phyloP scores from a whole-genome alignment of 1,284 basidiomycete genomes.

The Malassezia furfur region DNA sequence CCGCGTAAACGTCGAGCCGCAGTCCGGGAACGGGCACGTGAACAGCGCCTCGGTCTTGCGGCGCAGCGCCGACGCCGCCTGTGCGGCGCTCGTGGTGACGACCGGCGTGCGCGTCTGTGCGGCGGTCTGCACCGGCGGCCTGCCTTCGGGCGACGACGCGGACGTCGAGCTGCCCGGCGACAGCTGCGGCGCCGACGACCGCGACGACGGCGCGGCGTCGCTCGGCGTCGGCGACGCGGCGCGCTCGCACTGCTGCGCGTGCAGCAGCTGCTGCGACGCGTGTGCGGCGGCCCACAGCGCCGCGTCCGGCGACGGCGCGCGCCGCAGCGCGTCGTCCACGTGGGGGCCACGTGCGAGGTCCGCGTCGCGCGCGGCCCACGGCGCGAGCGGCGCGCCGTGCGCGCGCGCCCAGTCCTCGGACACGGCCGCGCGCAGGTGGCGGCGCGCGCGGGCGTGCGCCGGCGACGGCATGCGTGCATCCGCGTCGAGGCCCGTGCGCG shows the following conservation, averaged over 20 bases:
- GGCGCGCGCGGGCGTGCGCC: background rate
- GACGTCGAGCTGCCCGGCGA: background rate
- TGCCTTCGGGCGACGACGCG: background rate
- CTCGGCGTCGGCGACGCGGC: background rate
- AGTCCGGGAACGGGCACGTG: conserved; percentile 84
- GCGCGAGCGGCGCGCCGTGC: background rate
- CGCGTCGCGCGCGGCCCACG: background rate
- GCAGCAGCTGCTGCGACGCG: background rate
- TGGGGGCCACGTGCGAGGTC: background rate
- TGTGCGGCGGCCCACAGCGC: background rate
- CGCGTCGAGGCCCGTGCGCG: background rate
- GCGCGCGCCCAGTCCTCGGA: conserved; percentile 11
- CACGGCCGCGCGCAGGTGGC: conserved; percentile 12
- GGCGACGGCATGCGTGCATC: background rate
- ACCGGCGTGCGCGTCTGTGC: conserved; percentile 22
- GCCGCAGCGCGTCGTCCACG: background rate
- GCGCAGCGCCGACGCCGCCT: conserved; percentile 77
- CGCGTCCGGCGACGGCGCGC: background rate
- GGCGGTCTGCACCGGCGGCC: conserved; percentile 5
- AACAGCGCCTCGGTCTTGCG: conserved; percentile 82
- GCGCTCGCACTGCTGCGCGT: background rate
- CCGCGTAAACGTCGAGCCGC: conserved; percentile 67
- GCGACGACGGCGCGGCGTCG: conserved; percentile 1
- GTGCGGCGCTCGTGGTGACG: conserved; percentile 87
- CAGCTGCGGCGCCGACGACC: background rate